Evolutionary conservation across 2,329 filamentous ascomycete genomes (phyloP), one percentile per base, ranked within the genome.

Genomic region (Diaporthe sp.): DNA sequence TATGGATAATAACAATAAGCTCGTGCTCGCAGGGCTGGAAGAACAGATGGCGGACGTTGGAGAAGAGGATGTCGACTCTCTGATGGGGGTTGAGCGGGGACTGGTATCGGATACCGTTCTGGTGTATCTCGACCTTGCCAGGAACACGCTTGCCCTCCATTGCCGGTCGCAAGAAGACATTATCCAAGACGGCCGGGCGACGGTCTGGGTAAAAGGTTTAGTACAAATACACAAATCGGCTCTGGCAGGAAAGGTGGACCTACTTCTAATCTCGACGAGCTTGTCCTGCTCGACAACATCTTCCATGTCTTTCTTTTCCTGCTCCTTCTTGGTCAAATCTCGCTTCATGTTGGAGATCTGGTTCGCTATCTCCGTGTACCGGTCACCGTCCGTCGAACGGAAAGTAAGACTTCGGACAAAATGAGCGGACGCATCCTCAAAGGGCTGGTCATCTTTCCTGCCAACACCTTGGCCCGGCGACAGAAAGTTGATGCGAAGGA

Each of bases 221-320:
- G 87, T 19, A 53, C 12, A 53, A 73, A 80, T 77, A 62, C 51
- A 22, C 53, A 55, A 44, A 53, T 13, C 31, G 3, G 65, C 49
- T 70, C 34, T 22, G 44, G 15, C 19, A 61, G 44, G 72, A 75
- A 22, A 62, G 57, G 22, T 55, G 9, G 22, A 87, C 92, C 87
- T 88, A 95, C 94, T 98, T 88, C 97, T 91, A 79, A 98, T 96
- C 82, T 98, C 96, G 79, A 97, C 89, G 71, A 99, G 91, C 87
- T 99, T 99, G 83, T 99, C 97, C 84, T 99, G 97, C 85, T 98
- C 97, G 8, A 99, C 96, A 31, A 99, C 97, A 84, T 99, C 97
- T 83, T 99, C 97, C 94, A 99, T 94, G 80, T 99, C 96, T 87
- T 99, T 99, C 91, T 98, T 98, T 85, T 98, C 96, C 81, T 98